A percentile compares a stretch with the other conserved stretches of the same genome.
These are phyloP conservation scores for Suillus discolor DNA, from an alignment of 768 basidiomycete genomes.

Conservation along the genomic window DNA sequence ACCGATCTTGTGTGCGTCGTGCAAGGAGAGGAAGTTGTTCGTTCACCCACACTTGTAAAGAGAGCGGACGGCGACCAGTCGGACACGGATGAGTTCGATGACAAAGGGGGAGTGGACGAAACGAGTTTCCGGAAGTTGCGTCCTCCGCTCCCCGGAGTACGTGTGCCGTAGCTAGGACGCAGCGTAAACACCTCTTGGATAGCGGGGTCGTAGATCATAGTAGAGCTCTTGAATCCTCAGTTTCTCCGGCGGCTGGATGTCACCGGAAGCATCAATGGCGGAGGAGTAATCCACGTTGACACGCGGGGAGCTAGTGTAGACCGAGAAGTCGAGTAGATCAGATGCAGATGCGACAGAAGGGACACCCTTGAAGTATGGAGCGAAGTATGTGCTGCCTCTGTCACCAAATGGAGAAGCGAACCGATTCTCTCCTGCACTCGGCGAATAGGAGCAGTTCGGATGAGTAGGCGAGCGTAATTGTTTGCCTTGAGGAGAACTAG, in stretches of 20 bases:
- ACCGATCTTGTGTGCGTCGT: background rate
- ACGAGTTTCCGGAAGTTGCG: background rate
- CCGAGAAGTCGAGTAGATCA: slow-evolving; percentile 11
- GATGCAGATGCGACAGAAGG: slow-evolving; percentile 12
- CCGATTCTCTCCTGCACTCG: background rate
- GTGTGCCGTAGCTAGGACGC: slow-evolving; percentile 12
- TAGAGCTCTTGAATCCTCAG: background rate
- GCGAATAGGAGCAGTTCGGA: background rate
- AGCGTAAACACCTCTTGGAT: slow-evolving; percentile 15
- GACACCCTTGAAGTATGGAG: slow-evolving; percentile 5
- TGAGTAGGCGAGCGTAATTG: background rate
- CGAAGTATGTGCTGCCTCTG: slow-evolving; percentile 5
- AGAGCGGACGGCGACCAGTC: background rate
- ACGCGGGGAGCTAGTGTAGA: background rate
- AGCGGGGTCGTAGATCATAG: slow-evolving; percentile 10
- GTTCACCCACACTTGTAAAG: background rate
- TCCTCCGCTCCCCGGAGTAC: slow-evolving; percentile 12
- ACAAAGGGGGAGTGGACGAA: background rate
- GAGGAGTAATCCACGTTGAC: background rate
- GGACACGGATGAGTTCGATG: background rate
- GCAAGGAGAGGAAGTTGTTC: background rate
- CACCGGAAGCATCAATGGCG: background rate
- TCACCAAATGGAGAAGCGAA: slow-evolving; percentile 4
- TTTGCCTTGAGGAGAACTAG: background rate
- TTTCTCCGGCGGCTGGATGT: background rate